Conservation (phyloP, 208 protist genomes). For the Porcisia deanei region DNA sequence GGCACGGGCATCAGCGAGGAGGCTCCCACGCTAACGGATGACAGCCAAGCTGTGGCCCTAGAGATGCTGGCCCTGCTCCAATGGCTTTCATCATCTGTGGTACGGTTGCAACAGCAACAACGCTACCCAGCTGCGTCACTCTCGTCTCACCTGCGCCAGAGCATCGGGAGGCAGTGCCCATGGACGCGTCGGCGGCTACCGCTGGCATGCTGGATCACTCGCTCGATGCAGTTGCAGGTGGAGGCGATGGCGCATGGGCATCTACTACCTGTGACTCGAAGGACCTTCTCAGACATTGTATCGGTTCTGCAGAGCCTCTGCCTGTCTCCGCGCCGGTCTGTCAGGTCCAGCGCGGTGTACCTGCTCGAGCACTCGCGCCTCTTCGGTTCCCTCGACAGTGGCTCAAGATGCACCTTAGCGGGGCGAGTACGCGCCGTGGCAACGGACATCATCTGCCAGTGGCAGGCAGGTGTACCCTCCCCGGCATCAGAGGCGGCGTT, state of each 20-base stretch:
- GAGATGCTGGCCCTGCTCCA: constrained; percentile 9
- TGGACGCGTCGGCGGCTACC: constrained; percentile 19
- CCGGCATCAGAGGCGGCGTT: background rate
- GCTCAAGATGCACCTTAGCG: constrained; percentile 8
- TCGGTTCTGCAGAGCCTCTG: constrained; percentile 15
- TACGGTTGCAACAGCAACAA: background rate
- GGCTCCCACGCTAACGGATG: background rate
- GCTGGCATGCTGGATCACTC: constrained; percentile 16
- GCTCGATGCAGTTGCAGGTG: constrained; percentile 28
- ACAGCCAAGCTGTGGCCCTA: background rate
- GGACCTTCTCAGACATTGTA: constrained; percentile 14
- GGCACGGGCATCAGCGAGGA: background rate
- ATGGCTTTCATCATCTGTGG: constrained; percentile 11
- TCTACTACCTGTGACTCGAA: constrained; percentile 21
- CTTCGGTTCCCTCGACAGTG: constrained; percentile 6
- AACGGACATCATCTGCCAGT: constrained; percentile 5
- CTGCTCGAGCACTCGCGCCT: constrained; percentile 12
- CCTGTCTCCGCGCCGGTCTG: constrained; percentile 16
- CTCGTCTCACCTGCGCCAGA: background rate
- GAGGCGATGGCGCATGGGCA: constrained; percentile 18
- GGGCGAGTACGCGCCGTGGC: constrained; percentile 13
- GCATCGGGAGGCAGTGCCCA: background rate
- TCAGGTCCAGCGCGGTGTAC: constrained; percentile 10
- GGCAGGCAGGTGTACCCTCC: background rate
- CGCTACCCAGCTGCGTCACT: constrained; percentile 5